phyloP scores from a whole-genome alignment of 257 asterid species.

The Leonotis leonurus region DNA sequence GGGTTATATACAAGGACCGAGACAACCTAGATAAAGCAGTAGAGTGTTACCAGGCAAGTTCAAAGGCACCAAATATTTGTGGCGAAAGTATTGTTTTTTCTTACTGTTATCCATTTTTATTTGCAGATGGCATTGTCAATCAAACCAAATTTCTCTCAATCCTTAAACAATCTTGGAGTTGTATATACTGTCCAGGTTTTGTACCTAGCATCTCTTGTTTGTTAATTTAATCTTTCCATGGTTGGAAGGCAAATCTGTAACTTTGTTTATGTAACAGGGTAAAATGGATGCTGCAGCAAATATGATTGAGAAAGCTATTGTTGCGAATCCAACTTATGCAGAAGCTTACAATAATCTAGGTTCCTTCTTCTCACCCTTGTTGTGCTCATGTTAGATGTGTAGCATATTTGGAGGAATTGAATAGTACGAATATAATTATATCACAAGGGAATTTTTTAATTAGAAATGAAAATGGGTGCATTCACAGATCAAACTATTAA shows the following conservation, averaged over 20 bases:
- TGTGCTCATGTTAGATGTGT: background rate
- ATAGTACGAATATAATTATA: background rate
- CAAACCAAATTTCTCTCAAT: constrained; percentile 95
- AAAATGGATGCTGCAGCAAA: constrained; percentile 98
- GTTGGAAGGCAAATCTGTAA: background rate
- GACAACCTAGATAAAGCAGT: constrained; percentile 99
- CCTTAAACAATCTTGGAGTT: constrained; percentile 98
- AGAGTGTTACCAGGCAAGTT: constrained; percentile 90
- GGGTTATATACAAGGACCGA: constrained; percentile 94
- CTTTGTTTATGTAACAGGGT: constrained; percentile 50
- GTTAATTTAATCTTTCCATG: background rate
- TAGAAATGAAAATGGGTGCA: background rate
- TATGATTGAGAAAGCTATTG: constrained; percentile 97
- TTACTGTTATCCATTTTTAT: constrained; percentile 16
- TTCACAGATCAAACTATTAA: background rate
- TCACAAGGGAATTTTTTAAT: background rate
- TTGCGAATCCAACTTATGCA: constrained; percentile 99
- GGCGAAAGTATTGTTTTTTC: constrained; percentile 4
- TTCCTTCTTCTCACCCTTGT: constrained; percentile 17
- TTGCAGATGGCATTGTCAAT: constrained; percentile 90
- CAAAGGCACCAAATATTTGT: constrained; percentile 18
- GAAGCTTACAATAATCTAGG: constrained; percentile 99
- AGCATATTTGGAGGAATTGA: background rate
- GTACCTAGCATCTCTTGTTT: constrained; percentile 11
- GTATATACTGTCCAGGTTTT: constrained; percentile 98